These are phyloP conservation scores for Trametes punicea DNA, from an alignment of 768 basidiomycete genomes.

Conservation along the genomic window DNA sequence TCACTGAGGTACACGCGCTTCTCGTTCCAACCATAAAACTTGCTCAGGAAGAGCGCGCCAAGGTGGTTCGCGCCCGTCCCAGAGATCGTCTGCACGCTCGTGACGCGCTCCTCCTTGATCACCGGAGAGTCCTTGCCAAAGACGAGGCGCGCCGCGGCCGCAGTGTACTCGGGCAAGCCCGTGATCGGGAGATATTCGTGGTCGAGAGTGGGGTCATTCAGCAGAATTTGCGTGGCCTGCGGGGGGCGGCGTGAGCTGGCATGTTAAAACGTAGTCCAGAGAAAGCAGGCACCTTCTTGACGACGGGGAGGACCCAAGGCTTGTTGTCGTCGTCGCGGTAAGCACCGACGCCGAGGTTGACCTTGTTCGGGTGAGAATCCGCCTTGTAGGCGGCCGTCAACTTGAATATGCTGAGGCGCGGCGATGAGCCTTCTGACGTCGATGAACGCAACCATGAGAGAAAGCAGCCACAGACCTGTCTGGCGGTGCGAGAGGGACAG, in stretches of 20 bases:
- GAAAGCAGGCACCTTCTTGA: slow-evolving; percentile 64
- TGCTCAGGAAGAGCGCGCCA: slow-evolving; percentile 80
- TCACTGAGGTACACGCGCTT: slow-evolving; percentile 82
- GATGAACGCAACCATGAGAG: not conserved
- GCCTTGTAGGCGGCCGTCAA: slow-evolving; percentile 87
- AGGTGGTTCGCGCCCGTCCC: slow-evolving; percentile 97
- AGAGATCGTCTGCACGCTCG: slow-evolving; percentile 89
- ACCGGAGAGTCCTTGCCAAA: slow-evolving; percentile 71
- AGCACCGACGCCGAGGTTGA: slow-evolving; percentile 92
- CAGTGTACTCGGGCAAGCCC: slow-evolving; percentile 79
- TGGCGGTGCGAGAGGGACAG: slow-evolving; percentile 79
- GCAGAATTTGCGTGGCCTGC: slow-evolving; percentile 70
- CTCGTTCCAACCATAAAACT: slow-evolving; percentile 60
- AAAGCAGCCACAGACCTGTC: slow-evolving; percentile 57
- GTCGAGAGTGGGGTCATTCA: slow-evolving; percentile 71
- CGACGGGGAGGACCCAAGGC: slow-evolving; percentile 90
- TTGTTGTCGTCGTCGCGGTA: slow-evolving; percentile 86
- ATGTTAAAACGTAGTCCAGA: slow-evolving; percentile 3
- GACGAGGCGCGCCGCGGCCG: slow-evolving; percentile 78
- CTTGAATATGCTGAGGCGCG: slow-evolving; percentile 71
- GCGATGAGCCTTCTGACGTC: slow-evolving; percentile 14
- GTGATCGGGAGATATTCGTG: slow-evolving; percentile 93
- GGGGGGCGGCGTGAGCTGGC: not conserved
- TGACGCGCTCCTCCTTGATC: slow-evolving; percentile 65
- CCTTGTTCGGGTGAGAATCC: slow-evolving; percentile 70